phyloP scores from a whole-genome alignment of 1,284 basidiomycete genomes.

The Apiotrichum gracile region DNA sequence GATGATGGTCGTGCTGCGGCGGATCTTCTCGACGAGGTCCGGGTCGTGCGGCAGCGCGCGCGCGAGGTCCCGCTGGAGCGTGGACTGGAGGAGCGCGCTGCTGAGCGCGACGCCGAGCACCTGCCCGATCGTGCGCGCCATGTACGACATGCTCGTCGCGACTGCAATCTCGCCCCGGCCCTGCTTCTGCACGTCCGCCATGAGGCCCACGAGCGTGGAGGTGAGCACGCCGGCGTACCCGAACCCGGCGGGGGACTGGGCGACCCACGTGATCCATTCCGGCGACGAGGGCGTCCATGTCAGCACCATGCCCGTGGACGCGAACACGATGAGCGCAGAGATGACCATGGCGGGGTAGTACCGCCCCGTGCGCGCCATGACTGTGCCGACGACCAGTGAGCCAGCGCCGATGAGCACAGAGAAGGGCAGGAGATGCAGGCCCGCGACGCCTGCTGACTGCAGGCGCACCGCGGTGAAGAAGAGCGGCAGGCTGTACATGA shows the following conservation, averaged over 20 bases:
- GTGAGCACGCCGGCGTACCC: constrained; percentile 38
- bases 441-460: constrained; percentile 64
- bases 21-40: constrained; percentile 54
- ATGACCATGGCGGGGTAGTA: constrained; percentile 56
- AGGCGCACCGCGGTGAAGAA: constrained; percentile 83
- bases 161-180: constrained; percentile 52
- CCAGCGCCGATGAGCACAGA: constrained; percentile 61
- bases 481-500: constrained; percentile 81
- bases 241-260: constrained; percentile 27
- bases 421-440: constrained; percentile 72
- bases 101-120: constrained; percentile 82
- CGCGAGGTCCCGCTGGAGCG: constrained; percentile 60
- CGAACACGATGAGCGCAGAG: constrained; percentile 19
- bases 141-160: constrained; percentile 80
- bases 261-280: constrained; percentile 37
- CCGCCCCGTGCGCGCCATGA: constrained; percentile 74
- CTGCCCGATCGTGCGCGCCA: constrained; percentile 83
- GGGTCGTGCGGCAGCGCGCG: constrained; percentile 59
- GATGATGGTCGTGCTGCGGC: constrained; percentile 77
- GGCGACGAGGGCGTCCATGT: constrained; percentile 50
- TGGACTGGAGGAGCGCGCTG: constrained; percentile 69
- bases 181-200: constrained; percentile 31
- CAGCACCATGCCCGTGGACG: constrained; percentile 23
- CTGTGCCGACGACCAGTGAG: constrained; percentile 79
- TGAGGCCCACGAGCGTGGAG: constrained; percentile 34